Evolutionary conservation across 176 grass and related monocot genomes (phyloP).

Genomic region (Areca catechu): DNA sequence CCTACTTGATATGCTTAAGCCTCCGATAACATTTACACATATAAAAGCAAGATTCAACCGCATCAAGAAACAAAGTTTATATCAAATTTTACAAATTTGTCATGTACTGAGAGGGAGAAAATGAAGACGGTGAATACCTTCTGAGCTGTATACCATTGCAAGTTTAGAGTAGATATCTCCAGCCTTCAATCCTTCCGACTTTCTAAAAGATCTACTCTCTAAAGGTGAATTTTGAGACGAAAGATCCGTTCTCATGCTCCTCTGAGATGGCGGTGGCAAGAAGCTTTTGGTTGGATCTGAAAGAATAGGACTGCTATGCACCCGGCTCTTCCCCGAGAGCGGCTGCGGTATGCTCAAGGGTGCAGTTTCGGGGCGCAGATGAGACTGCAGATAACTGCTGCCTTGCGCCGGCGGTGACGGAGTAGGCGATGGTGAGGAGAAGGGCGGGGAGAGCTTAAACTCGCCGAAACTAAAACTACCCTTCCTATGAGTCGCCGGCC

Average conservation of each 20-base stretch:
- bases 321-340: conserved; percentile 31
- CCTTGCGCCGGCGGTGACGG: conserved; percentile 64
- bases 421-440: conserved; percentile 43
- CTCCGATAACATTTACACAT: no score
- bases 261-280: conserved; percentile 59
- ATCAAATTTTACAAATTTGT: no score
- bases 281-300: conserved; percentile 55
- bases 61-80: no score
- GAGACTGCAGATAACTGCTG: conserved; percentile 41
- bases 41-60: no score
- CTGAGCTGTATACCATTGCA: conserved; percentile 25
- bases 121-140: conserved; percentile 44
- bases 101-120: background rate
- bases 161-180: conserved; percentile 44
- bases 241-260: conserved; percentile 31
- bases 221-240: conserved; percentile 46
- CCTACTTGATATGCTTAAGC: no score
- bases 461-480: conserved; percentile 20
- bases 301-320: conserved; percentile 28
- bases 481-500: conserved; percentile 13
- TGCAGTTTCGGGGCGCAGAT: conserved; percentile 28
- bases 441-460: conserved; percentile 48
- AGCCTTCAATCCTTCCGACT: conserved; percentile 28
- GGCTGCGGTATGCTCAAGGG: conserved; percentile 58
- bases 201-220: conserved; percentile 45